Conservation (phyloP, 164 flowering plant species). For the Malania oleifera region DNA sequence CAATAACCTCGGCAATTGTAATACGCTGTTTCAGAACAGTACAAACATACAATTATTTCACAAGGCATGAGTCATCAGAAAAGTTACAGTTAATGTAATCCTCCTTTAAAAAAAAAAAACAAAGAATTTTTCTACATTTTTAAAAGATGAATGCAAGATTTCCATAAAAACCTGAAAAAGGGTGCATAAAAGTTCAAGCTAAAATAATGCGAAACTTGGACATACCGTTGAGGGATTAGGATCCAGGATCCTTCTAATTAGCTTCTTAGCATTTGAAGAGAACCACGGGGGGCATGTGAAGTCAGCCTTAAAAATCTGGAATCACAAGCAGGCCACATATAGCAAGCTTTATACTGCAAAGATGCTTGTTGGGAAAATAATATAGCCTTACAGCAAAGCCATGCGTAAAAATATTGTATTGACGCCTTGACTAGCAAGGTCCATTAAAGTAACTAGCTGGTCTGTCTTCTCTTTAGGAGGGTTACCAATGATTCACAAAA, state of each 20-base stretch:
- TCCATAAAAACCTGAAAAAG: neutral
- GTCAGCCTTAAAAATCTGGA: slow-evolving; percentile 84
- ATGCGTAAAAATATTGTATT: neutral
- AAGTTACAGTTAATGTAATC: neutral
- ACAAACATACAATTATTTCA: slow-evolving; percentile 3
- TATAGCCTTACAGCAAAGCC: neutral
- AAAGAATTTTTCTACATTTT: too few species aligned
- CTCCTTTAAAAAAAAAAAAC: neutral
- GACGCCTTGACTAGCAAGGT: neutral
- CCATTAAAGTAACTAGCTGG: too few species aligned
- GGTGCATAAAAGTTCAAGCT: neutral
- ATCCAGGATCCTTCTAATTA: slow-evolving; percentile 79
- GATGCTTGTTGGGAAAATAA: neutral
- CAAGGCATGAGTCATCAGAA: neutral
- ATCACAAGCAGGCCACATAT: neutral
- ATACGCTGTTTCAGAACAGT: slow-evolving; percentile 57
- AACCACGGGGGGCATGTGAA: slow-evolving; percentile 92
- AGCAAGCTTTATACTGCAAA: neutral
- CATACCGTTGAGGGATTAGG: slow-evolving; percentile 78
- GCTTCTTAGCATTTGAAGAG: slow-evolving; percentile 84
- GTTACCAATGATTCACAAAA: too few species aligned
- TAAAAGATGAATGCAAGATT: neutral
- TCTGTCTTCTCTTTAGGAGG: too few species aligned
- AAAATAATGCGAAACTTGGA: slow-evolving; percentile 5
- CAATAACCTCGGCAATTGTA: slow-evolving; percentile 70